Evolutionary conservation across 2,329 filamentous ascomycete genomes (phyloP).

Genomic region (Cladosporium oxysporum): DNA sequence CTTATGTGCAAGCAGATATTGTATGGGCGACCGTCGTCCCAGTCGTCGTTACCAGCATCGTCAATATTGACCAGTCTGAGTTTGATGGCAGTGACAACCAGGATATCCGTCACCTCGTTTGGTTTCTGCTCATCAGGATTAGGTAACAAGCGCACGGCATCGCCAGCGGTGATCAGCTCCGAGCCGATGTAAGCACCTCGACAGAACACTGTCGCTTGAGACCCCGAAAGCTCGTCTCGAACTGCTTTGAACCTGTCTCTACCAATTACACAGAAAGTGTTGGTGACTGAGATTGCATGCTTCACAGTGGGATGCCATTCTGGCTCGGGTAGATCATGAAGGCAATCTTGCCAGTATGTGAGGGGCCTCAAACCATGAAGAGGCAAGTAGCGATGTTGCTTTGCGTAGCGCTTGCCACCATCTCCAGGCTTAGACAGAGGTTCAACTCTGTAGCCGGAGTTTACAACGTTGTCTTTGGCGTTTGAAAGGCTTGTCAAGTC

Average conservation of each 20-base stretch:
- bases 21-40: conserved; percentile 48
- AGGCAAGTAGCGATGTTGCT: conserved; percentile 58
- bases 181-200: conserved; percentile 58
- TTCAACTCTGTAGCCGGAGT: conserved; percentile 59
- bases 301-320: conserved; percentile 56
- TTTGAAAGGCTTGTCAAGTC: conserved; percentile 48
- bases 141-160: conserved; percentile 53
- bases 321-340: conserved; percentile 43
- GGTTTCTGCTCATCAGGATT: conserved; percentile 24
- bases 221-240: conserved; percentile 44
- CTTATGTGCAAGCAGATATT: conserved; percentile 50
- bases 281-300: conserved; percentile 55
- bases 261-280: conserved; percentile 55
- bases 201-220: conserved; percentile 54
- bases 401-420: conserved; percentile 52
- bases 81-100: conserved; percentile 56
- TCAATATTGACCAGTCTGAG: conserved; percentile 53
- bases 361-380: conserved; percentile 58
- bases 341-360: conserved; percentile 53
- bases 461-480: conserved; percentile 48
- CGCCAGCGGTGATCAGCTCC: conserved; percentile 57
- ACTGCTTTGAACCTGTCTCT: conserved; percentile 55
- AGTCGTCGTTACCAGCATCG: conserved; percentile 47
- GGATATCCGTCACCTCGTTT: conserved; percentile 49
- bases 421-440: conserved; percentile 53